phyloP scores from a whole-genome alignment of 176 grass and related monocot genomes.

The Aegilops longissima region DNA sequence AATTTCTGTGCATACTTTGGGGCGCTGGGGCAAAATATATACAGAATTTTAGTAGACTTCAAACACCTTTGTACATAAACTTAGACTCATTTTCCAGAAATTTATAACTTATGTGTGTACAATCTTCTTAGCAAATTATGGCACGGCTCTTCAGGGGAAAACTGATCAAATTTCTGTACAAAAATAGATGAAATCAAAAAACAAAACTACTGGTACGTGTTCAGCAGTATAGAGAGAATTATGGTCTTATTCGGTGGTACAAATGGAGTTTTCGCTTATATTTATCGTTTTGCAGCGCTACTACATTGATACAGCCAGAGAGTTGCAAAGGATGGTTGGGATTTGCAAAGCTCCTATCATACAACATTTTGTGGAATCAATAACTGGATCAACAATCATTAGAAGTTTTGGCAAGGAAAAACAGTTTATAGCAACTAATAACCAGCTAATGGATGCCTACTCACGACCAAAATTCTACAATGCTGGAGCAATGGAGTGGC shows the following conservation, averaged over 20 bases:
- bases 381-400: slow-evolving; percentile 17
- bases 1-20: neutral
- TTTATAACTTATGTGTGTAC: neutral
- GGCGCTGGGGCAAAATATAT: no score
- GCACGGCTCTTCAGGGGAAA: neutral
- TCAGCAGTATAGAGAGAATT: neutral
- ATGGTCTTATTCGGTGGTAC: neutral
- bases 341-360: slow-evolving; percentile 83
- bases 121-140: neutral
- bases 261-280: neutral
- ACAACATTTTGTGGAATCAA: slow-evolving; percentile 72
- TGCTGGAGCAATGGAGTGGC: slow-evolving; percentile 19
- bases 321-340: slow-evolving; percentile 62
- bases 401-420: slow-evolving; percentile 13
- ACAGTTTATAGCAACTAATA: slow-evolving; percentile 4
- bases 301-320: slow-evolving; percentile 67
- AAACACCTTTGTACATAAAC: neutral
- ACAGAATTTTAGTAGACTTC: neutral
- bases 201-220: neutral
- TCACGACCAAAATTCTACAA: slow-evolving; percentile 18
- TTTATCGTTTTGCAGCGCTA: slow-evolving; percentile 48
- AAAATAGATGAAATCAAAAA: neutral
- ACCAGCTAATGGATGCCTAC: slow-evolving; percentile 3
- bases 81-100: neutral
- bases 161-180: neutral